Evolutionary conservation across 192 early-diverging fungal species (phyloP), one percentile per base, ranked within the genome.

Genomic region (Linnemannia elongata): DNA sequence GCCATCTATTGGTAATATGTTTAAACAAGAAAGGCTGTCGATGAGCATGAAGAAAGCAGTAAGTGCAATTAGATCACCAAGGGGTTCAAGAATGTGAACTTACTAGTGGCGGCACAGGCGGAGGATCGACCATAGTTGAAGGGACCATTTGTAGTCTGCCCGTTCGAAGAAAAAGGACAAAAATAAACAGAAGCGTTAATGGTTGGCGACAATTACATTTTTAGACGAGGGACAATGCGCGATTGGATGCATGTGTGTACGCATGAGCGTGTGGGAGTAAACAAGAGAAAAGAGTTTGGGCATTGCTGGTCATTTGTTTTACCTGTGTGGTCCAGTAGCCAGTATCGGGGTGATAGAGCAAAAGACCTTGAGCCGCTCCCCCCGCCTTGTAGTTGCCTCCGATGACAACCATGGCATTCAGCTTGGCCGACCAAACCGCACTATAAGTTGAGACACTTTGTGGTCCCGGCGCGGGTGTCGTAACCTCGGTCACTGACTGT

Each of bases 51-150:
- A 54, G 45, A 66, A 18, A 71, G 3, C n/a, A 54, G 44, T 0
- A 69, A 69, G 12, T 27, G 24, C 1, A 42, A 33, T 41, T 36
- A 4, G 6, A 0, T 47, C 33, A 35, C 47, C 2, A 5, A n/a
- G 9, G 15, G 0, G 22, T 0, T 4, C 17, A 78, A 78, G 30
- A 24, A 71, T 5, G 22, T 18, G n/a, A 2, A 49, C 85, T 79
- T 87, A 87, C 85, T 87, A 35, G 49, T 78, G 20, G 85, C 85
- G 30, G 85, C 80, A 57, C 85, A 87, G 22, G 69, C 41, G 8
- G 79, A 73, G 1, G 20, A 55, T 49, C 79, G 71, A 4, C 36
- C 72, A n/a, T 78, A 81, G 54, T 47, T 69, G 47, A 87, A 87
- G 9, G 85, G 7, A 0, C 85, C 85, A n/a, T 47, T 87, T 5